A percentile compares a stretch with the other conserved stretches of the same genome.
phyloP scores from a whole-genome alignment of 1,284 basidiomycete species.

The Fomitopsis schrenkii region DNA sequence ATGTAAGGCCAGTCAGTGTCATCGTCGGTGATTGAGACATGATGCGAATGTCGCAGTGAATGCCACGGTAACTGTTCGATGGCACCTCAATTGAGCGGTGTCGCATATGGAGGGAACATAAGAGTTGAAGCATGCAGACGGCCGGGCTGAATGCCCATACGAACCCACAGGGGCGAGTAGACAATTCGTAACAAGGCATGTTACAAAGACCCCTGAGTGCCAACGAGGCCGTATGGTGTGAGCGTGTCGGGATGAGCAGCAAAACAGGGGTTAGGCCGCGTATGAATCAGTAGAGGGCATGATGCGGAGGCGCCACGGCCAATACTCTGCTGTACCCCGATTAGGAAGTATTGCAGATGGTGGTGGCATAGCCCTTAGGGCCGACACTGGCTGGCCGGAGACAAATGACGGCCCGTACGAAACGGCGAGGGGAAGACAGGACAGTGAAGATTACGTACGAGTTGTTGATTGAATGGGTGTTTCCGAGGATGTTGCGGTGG shows the following conservation, averaged over 20 bases:
- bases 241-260: background rate
- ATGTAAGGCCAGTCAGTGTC: constrained; percentile 4
- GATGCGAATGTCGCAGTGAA: no score
- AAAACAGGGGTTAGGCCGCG: background rate
- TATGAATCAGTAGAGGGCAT: background rate
- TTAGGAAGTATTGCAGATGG: background rate
- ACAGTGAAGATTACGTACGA: constrained; percentile 40
- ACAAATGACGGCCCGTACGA: background rate
- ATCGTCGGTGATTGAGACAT: background rate
- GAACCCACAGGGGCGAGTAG: no score
- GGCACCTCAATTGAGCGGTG: background rate
- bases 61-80: background rate
- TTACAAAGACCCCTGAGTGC: background rate
- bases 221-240: background rate
- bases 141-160: no score
- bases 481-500: constrained; percentile 63
- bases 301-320: background rate
- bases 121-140: no score
- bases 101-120: background rate
- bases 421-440: background rate
- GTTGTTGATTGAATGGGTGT: constrained; percentile 78
- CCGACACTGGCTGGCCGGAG: background rate
- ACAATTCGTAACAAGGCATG: no score
- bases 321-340: background rate
- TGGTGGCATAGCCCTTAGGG: background rate